Evolutionary conservation across 257 asterid genomes (phyloP).

Genomic region (Fraxinus quadrangulata): DNA sequence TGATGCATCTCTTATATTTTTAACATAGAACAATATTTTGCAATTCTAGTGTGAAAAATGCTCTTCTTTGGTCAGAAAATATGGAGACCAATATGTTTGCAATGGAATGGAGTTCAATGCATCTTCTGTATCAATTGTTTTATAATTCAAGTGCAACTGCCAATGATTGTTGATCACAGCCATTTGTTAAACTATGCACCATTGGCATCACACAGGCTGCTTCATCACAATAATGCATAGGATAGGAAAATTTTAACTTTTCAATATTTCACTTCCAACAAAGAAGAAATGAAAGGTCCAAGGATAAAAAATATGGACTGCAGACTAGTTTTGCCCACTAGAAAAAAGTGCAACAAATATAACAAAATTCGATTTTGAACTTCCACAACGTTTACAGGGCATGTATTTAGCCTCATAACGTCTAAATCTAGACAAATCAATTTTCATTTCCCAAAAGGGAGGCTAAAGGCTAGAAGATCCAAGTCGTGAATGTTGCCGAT

Average conservation of each 20-base stretch:
- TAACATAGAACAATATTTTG: neutral
- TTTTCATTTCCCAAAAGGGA: constrained; percentile 4
- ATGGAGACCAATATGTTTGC: neutral
- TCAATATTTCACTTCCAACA: neutral
- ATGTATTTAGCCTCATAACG: constrained; percentile 15
- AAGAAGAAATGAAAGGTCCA: neutral
- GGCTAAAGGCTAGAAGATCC: constrained; percentile 10
- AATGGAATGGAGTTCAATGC: neutral
- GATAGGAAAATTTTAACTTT: too few relatives aligned
- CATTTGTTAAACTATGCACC: too few relatives aligned
- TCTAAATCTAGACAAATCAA: constrained; percentile 16
- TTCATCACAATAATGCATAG: too few relatives aligned
- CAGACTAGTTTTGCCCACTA: constrained; percentile 36
- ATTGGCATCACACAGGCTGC: too few relatives aligned
- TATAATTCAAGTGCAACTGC: neutral
- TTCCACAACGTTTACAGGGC: constrained; percentile 24
- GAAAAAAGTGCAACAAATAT: constrained; percentile 25
- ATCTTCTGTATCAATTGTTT: neutral
- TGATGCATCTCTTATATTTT: neutral
- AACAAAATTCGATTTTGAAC: constrained; percentile 18
- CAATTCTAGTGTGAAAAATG: neutral
- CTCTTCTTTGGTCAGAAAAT: neutral
- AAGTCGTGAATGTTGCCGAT: constrained; percentile 26
- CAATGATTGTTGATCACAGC: neutral
- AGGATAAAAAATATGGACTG: neutral